Base-by-base conservation (phyloP, 257 asterid genomes). In the Nicotiana attenuata region DNA sequence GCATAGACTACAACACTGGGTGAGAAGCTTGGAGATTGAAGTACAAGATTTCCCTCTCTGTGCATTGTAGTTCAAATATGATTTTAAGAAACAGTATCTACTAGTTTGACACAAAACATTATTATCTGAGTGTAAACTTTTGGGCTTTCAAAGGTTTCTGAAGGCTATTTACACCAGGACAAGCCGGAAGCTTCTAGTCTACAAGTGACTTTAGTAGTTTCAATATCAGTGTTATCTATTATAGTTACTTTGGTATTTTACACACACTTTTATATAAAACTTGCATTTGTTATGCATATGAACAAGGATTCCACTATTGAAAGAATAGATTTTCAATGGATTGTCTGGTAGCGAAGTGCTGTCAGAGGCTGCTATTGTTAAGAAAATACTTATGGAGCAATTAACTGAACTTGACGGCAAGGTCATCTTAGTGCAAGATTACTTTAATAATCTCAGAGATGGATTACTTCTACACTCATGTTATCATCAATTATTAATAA, bases 261-360 rank as follows among this genome's bases (percentile, higher is more conserved):
- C 11, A 67, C 33, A 5, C 22, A 7, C 7, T 65, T 67, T 65
- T 67, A 19, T 67, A 38, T 10, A 9, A 22, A 66, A 71, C 22
- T 71, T 71, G 78, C 78, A 45, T 45, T 45, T 71, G 35, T 45
- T 20, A 22, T 45, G 78, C 78, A 22, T 71, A 22, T 71, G 78
- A 71, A 14, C 78, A 45, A 71, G 35, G 78, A 71, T 14, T 71
- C 14, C 78, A 20, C 59, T 22, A 13, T 71, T 41, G 57, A 41
- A 41, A 41, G 56, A n/a, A n/a, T 5, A 22, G 29, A n/a, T 69
- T 69, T 20, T 69, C 57, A 41, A 45, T 71, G 35, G 78, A 22
- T 45, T 45, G 8, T 17, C 76, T 8, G 35, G 78, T 55, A 35
- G 77, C 56, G 10, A 3, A 71, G 78, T 71, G 59, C 47, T 71